Conservation (phyloP, 2,329 filamentous ascomycete species). For the Dendrostoma leiphaemia region DNA sequence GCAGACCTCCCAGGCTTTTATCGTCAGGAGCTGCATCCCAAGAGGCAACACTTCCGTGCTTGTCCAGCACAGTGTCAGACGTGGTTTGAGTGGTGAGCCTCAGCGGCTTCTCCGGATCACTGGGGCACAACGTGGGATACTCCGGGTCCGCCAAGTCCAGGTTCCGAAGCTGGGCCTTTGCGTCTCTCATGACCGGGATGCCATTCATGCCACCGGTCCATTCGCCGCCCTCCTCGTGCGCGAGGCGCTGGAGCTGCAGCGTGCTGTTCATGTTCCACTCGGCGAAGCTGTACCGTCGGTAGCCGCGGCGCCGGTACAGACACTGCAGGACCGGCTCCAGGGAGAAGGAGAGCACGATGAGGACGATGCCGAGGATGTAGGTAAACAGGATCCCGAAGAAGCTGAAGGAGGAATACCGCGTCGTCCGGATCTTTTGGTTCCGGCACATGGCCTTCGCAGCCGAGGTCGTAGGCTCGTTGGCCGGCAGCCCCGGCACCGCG, state of each 20-base stretch:
- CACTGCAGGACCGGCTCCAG: constrained; percentile 16
- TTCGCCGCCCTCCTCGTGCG: constrained; percentile 22
- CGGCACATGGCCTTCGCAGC: constrained; percentile 8
- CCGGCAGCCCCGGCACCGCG: neutral
- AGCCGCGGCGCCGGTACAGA: constrained; percentile 13
- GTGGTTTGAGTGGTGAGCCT: too few species aligned
- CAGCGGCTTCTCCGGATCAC: neutral
- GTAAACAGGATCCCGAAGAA: constrained; percentile 27
- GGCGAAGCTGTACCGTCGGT: constrained; percentile 20
- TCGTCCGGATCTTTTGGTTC: constrained; percentile 26
- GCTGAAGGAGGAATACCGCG: constrained; percentile 25
- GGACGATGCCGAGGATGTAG: constrained; percentile 19
- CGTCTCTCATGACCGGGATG: neutral
- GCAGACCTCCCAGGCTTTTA: neutral
- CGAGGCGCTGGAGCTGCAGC: constrained; percentile 27
- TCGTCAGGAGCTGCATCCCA: neutral
- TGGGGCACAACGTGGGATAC: neutral
- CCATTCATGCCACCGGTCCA: neutral
- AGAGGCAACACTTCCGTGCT: too few species aligned
- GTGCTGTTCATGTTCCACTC: constrained; percentile 26
- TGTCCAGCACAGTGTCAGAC: too few species aligned
- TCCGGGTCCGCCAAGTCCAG: neutral
- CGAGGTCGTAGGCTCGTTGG: neutral
- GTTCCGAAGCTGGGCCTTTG: neutral
- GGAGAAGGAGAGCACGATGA: constrained; percentile 20